Conservation (phyloP, 2,329 filamentous ascomycete genomes). For the Fusarium sp. region DNA sequence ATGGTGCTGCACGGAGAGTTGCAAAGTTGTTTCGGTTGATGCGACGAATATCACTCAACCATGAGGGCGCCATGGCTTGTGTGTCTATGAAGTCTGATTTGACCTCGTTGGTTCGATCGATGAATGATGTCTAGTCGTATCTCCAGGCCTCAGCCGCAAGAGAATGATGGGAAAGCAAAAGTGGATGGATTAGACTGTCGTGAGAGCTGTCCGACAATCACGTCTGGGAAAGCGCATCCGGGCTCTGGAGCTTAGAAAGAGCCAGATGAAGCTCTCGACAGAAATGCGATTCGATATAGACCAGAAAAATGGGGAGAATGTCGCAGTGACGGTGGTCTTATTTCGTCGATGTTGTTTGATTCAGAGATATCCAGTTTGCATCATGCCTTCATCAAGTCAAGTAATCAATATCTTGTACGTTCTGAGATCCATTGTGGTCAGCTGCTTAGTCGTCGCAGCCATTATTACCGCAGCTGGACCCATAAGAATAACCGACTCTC, state of each 20-base stretch:
- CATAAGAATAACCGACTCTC: not conserved
- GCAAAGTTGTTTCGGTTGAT: constrained; percentile 60
- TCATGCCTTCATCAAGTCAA: constrained; percentile 2
- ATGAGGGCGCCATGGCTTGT: constrained; percentile 40
- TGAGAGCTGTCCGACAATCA: not conserved
- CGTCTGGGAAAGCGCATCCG: constrained; percentile 12
- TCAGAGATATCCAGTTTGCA: not conserved
- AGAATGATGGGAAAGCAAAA: not conserved
- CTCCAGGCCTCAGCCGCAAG: not conserved
- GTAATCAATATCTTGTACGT: constrained; percentile 1
- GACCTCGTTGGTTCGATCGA: not conserved
- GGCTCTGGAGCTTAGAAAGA: not conserved
- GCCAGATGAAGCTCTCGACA: not conserved
- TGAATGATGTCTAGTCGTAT: not conserved
- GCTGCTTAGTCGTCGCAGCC: constrained; percentile 3
- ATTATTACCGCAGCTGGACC: not conserved
- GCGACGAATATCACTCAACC: constrained; percentile 47
- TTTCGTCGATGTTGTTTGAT: not conserved
- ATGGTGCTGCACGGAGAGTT: constrained; percentile 59
- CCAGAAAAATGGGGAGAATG: constrained; percentile 9
- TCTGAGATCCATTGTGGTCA: constrained; percentile 11
- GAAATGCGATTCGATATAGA: not conserved
- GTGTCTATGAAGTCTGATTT: not conserved
- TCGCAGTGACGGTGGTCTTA: constrained; percentile 16
- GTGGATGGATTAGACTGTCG: not conserved